A percentile compares a stretch with the other conserved stretches of the same genome.
phyloP scores from a whole-genome alignment of 192 early-diverging fungal genomes.

The Oehlia diaphana region DNA sequence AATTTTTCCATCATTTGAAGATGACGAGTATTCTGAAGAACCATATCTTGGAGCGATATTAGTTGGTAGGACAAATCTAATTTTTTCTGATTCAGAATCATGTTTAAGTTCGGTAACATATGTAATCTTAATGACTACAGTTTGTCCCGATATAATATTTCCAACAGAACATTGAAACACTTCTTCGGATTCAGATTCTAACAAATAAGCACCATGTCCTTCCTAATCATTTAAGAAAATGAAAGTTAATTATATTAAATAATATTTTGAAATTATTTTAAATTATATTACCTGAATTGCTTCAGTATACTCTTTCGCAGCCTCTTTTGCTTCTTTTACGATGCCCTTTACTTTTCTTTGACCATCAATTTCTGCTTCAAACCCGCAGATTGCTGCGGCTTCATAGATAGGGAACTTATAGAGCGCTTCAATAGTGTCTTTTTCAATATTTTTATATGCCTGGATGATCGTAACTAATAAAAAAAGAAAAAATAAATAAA shows the following conservation, averaged over 20 bases:
- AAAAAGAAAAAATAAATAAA: background rate
- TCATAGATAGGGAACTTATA: slow-evolving; percentile 22
- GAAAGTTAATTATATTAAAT: background rate
- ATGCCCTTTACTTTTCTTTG: slow-evolving; percentile 7
- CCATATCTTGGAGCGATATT: slow-evolving; percentile 42
- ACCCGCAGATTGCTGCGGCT: slow-evolving; percentile 12
- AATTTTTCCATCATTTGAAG: background rate
- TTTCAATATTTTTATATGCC: slow-evolving; percentile 23
- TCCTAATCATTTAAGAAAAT: slow-evolving; percentile 1
- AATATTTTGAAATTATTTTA: background rate
- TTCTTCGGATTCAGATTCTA: slow-evolving; percentile 16
- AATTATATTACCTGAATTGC: background rate
- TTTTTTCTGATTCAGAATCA: slow-evolving; percentile 47
- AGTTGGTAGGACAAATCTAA: slow-evolving; percentile 51
- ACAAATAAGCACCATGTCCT: slow-evolving; percentile 20
- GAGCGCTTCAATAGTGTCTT: background rate
- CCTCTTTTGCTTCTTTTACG: slow-evolving; percentile 18
- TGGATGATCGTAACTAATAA: slow-evolving; percentile 16
- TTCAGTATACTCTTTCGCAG: slow-evolving; percentile 16
- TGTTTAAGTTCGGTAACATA: slow-evolving; percentile 50
- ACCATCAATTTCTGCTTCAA: slow-evolving; percentile 26
- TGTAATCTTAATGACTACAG: slow-evolving; percentile 41
- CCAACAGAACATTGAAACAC: slow-evolving; percentile 52
- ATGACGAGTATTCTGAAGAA: background rate
- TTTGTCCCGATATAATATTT: slow-evolving; percentile 41